Base-by-base conservation (phyloP, 1,284 basidiomycete species). In the Ceratobasidium sp. region DNA sequence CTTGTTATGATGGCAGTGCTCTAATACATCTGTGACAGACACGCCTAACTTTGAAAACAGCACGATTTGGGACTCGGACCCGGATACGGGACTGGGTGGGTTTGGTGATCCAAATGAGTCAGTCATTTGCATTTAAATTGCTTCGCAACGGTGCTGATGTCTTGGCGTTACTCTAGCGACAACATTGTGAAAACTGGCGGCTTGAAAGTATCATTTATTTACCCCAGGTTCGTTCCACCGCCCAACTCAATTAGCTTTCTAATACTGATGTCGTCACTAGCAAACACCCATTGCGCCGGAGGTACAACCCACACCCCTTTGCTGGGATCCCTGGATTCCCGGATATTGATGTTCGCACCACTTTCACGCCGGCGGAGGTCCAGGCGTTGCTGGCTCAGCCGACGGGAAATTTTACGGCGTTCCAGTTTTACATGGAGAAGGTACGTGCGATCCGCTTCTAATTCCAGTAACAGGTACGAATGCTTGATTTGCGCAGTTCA, bases 81-180 rank as follows among this genome's bases (percentile, higher is more conserved):
- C 63, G 6, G 28, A 52, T 16, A 41, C 28, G 32, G 63, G 63
- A 11, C n/a, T 66, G 23, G 63, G 63, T 11, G 63, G 47, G 1
- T 66, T 66, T 47, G 47, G 63, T 30, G 49, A 66, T 26, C 23
- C 63, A 5, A 13, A 32, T 9, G 63, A 66, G 63, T 66, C 23
- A 38, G 63, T 26, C 13, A 26, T 16, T 38, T n/a, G 9, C 3
- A 8, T 14, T 46, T 5, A 30, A 50, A n/a, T 8, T 9, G 1
- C 16, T 5, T 21, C 32, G 21, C 23, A 1, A 1, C 32, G 35
- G 50, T 47, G 18, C 5, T 50, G 9, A 32, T 26, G 4, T 41
- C 5, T 18, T 21, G 5, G n/a, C 21, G n/a, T n/a, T 30, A 38
- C 16, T 49, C 6, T 41, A 66, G 63, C 32, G 63, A 66, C n/a